Percentiles rank a stretch among this genome's conserved stretches.
These are phyloP conservation scores for Candida orba DNA, from an alignment of 805 yeast genomes.

Conservation along the genomic window DNA sequence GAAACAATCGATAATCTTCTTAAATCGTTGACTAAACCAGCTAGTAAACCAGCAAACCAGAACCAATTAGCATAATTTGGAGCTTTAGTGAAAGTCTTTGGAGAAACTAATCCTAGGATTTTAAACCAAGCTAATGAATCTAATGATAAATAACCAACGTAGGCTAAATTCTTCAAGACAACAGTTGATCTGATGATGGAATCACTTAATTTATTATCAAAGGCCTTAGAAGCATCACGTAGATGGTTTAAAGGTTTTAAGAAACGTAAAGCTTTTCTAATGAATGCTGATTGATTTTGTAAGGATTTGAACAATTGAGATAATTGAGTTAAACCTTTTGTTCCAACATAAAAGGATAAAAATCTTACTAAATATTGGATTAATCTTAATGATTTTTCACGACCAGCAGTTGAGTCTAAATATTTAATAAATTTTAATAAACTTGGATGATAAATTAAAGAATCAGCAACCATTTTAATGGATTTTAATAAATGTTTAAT, in stretches of 20 bases:
- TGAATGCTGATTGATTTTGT: conserved; percentile 54
- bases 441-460: conserved; percentile 69
- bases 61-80: conserved; percentile 57
- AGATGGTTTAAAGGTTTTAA: conserved; percentile 74
- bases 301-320: conserved; percentile 46
- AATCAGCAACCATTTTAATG: conserved; percentile 52
- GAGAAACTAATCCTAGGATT: conserved; percentile 46
- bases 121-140: conserved; percentile 57
- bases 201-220: conserved; percentile 65
- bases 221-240: conserved; percentile 58
- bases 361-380: conserved; percentile 78
- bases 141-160: conserved; percentile 53
- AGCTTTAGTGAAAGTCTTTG: conserved; percentile 38
- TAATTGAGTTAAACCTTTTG: conserved; percentile 46
- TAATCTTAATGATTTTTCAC: conserved; percentile 75
- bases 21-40: conserved; percentile 37
- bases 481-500: too few relatives aligned
- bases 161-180: conserved; percentile 51
- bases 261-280: conserved; percentile 79
- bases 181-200: conserved; percentile 44
- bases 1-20: conserved; percentile 1
- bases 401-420: conserved; percentile 61
- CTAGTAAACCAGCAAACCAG: conserved; percentile 70
- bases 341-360: conserved; percentile 51
- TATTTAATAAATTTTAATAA: conserved; percentile 52